Evolutionary conservation across 2,329 filamentous ascomycete species (phyloP).

Genomic region (Sporothrix protearum): DNA sequence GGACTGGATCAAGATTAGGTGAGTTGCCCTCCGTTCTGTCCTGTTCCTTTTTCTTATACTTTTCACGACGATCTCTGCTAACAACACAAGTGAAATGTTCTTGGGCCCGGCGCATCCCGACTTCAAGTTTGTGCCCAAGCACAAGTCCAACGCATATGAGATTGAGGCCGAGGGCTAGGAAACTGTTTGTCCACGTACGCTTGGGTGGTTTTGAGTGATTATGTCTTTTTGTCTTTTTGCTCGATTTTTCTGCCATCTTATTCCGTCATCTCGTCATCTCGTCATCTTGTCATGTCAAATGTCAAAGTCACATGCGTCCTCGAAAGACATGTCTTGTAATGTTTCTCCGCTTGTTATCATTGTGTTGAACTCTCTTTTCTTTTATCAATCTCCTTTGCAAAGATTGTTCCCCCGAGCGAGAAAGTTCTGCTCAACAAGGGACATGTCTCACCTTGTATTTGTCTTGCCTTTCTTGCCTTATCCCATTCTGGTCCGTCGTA

Average conservation of each 20-base stretch:
- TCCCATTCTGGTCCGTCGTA: neutral
- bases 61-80: neutral
- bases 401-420: neutral
- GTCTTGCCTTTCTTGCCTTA: neutral
- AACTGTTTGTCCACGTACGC: neutral
- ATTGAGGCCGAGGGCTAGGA: conserved; percentile 52
- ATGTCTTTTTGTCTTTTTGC: neutral
- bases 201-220: no score
- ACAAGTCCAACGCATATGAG: conserved; percentile 91
- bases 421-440: neutral
- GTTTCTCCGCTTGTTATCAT: no score
- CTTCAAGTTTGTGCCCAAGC: conserved; percentile 95
- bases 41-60: neutral
- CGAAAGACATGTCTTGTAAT: neutral
- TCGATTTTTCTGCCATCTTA: neutral
- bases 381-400: neutral
- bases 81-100: conserved; percentile 84
- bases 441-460: neutral
- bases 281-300: neutral
- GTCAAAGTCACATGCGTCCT: neutral
- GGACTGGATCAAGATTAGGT: conserved; percentile 99
- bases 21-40: neutral
- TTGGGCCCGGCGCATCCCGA: conserved; percentile 83
- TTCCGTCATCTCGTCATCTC: neutral
- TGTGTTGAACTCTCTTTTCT: neutral